These are phyloP conservation scores for Strobilomyces confusus DNA, from an alignment of 768 basidiomycete genomes.

Conservation along the genomic window DNA sequence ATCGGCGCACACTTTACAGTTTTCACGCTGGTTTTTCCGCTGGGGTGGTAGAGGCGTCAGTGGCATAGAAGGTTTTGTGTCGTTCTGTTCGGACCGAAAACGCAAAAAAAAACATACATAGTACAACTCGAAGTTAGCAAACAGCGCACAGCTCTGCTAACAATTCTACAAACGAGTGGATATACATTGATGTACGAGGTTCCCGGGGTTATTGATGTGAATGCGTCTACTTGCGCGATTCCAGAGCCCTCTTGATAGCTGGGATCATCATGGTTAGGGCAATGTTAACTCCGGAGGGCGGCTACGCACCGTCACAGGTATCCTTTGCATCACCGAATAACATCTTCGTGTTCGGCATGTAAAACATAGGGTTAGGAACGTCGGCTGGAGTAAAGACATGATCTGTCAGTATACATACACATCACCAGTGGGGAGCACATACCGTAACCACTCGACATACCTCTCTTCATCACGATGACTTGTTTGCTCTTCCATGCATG, in stretches of 20 bases:
- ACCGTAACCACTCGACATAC: slow-evolving; percentile 88
- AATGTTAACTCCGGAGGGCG: neutral
- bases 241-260: slow-evolving; percentile 63
- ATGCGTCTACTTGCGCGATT: slow-evolving; percentile 24
- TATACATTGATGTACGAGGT: slow-evolving; percentile 15
- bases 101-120: too few relatives aligned
- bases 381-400: slow-evolving; percentile 49
- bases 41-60: neutral
- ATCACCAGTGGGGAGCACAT: slow-evolving; percentile 12
- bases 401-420: neutral
- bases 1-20: slow-evolving; percentile 11
- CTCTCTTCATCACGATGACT: slow-evolving; percentile 90
- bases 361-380: slow-evolving; percentile 93
- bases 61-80: too few relatives aligned
- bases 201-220: neutral
- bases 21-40: neutral
- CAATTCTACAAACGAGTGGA: slow-evolving; percentile 18
- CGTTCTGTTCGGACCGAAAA: too few relatives aligned
- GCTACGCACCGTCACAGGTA: slow-evolving; percentile 70
- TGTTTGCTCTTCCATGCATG: slow-evolving; percentile 94
- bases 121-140: neutral
- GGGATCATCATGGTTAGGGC: neutral
- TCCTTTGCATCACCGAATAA: slow-evolving; percentile 90
- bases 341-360: slow-evolving; percentile 88
- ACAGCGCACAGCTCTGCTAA: neutral